These are phyloP conservation scores for Zoysia matrella DNA, from an alignment of 202 grass and related monocot genomes.

Conservation along the genomic window DNA sequence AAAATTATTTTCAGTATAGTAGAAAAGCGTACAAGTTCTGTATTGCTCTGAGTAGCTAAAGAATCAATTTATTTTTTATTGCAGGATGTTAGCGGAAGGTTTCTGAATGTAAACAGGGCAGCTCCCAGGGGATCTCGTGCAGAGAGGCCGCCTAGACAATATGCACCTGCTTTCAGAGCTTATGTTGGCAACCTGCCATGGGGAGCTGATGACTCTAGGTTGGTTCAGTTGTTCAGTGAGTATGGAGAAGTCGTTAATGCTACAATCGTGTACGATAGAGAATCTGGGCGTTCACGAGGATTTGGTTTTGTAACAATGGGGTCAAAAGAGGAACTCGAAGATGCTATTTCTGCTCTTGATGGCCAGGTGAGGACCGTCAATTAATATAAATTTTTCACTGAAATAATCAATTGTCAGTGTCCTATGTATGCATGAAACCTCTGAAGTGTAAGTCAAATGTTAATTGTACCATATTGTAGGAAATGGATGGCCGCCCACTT, in stretches of 20 bases:
- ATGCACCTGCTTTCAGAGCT: constrained; percentile 62
- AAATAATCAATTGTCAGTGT: background rate
- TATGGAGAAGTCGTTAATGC: constrained; percentile 78
- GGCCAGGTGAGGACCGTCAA: constrained; percentile 66
- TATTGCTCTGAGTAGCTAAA: constrained; percentile 1
- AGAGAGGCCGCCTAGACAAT: constrained; percentile 62
- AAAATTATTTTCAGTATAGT: background rate
- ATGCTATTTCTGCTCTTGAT: constrained; percentile 91
- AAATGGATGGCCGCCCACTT: constrained; percentile 76
- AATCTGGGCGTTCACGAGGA: constrained; percentile 81
- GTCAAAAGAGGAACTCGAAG: constrained; percentile 73
- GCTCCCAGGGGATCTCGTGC: constrained; percentile 72
- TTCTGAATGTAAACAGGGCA: constrained; percentile 85
- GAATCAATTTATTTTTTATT: constrained; percentile 9
- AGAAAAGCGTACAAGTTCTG: background rate
- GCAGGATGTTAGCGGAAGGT: constrained; percentile 75
- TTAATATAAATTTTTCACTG: background rate
- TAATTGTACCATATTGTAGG: constrained; percentile 39
- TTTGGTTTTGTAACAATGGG: constrained; percentile 91
- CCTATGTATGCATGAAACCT: background rate
- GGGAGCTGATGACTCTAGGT: constrained; percentile 73
- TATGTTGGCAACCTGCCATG: constrained; percentile 97
- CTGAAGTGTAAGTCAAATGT: background rate
- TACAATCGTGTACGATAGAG: constrained; percentile 72
- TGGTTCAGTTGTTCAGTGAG: constrained; percentile 77